Evolutionary conservation across 352 stramenopile genomes (phyloP), one percentile per base, ranked within the genome.

Genomic region (Globisporangium apiculatum): DNA sequence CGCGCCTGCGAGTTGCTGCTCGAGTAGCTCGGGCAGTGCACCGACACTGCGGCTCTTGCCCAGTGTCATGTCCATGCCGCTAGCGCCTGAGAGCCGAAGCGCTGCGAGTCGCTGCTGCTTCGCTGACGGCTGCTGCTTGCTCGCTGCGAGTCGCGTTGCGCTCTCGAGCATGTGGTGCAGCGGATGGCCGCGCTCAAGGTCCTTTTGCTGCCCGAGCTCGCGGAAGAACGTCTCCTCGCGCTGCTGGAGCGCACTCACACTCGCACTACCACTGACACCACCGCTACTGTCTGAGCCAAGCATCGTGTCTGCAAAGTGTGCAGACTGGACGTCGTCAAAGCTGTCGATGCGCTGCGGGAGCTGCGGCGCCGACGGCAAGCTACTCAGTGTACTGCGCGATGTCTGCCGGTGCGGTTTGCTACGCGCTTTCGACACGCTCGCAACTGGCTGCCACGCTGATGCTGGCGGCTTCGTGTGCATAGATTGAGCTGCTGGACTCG

Each of bases 101-200:
- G 75, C 69, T 12, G 57, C 53, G 4, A 82, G 58, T 36, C 87
- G 74, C n/a, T 80, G 68, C 49, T 76, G 73, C 41, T 75, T 62
- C 31, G 18, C 31, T 17, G 36, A 53, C 14, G 15, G 7, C 18
- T 66, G 65, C 38, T 47, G 36, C 17, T 60, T 77, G 43, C 66
- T 71, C 51, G 72, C 62, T 2, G 67, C 64, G 0, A 91, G 59
- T 14, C 67, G 66, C 49, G 73, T 62, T 0, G 78, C 72, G 38
- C 76, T 85, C 40, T 87, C 83, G 35, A 93, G 59, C 65, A 91
- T 89, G 67, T 93, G 79, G 1, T 74, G 67, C n/a, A 93, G 61
- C 10, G 80, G 75, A 50, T 93, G 79, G 5, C 67, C 65, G 31
- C 77, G 72, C 4, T 62, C 50, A 0, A 78, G 59, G 12, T 76